Percentiles rank a stretch among this genome's conserved stretches.
Evolutionary conservation across 805 yeast species (phyloP).

Genomic region (Wickerhamomyces rabaulensis): DNA sequence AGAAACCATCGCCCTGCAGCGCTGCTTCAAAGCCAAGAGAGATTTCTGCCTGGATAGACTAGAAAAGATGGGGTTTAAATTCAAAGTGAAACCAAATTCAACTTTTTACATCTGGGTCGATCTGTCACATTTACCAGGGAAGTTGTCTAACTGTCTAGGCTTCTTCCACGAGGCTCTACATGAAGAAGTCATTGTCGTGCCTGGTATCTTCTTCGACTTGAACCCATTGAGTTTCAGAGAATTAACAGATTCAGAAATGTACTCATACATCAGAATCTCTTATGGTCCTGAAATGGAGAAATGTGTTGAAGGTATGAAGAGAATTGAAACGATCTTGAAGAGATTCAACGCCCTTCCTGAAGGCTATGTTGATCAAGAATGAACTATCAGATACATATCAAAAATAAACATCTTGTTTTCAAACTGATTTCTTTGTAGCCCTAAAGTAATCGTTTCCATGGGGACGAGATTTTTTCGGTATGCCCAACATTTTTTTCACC

Average conservation of each 20-base stretch:
- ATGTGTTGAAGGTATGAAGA: conserved; percentile 53
- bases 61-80: conserved; percentile 47
- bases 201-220: conserved; percentile 57
- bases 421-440: not conserved
- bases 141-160: conserved; percentile 51
- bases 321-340: conserved; percentile 44
- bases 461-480: not conserved
- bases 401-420: too few species aligned
- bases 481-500: not conserved
- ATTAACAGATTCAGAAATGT: conserved; percentile 54
- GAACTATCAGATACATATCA: too few species aligned
- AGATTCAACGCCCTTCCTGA: conserved; percentile 40
- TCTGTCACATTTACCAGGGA: conserved; percentile 48
- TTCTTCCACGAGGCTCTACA: conserved; percentile 60
- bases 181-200: conserved; percentile 54
- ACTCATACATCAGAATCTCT: conserved; percentile 51
- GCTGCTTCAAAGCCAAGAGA: conserved; percentile 51
- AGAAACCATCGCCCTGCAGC: conserved; percentile 54
- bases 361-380: conserved; percentile 8
- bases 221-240: conserved; percentile 45
- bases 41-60: conserved; percentile 48
- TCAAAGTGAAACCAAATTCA: conserved; percentile 47
- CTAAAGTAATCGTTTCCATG: not conserved
- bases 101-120: conserved; percentile 60
- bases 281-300: conserved; percentile 54